Base-by-base conservation (phyloP, 2,329 filamentous ascomycete genomes). In the Pseudogymnoascus sp. region DNA sequence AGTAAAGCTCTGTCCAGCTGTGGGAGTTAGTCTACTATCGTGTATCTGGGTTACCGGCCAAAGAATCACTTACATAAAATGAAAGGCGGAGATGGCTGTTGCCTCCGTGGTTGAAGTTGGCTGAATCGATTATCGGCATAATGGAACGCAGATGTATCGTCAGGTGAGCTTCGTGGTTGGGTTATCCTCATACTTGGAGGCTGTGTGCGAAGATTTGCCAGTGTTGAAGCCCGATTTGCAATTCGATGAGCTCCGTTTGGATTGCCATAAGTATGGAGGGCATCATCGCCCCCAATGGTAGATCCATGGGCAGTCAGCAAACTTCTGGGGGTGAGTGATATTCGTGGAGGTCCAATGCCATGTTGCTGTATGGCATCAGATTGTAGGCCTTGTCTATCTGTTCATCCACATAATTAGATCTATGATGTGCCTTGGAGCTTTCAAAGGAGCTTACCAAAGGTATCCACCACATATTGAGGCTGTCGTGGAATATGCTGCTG, bases 11-110 rank as follows among this genome's bases (percentile, higher is more conserved):
- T 51, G 51, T 14, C 51, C 51, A 16, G 51, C 51, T 57, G 16
- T 19, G n/a, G 3, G 11, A 19, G 28, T 57, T 34, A 57, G 51
- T 36, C 11, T 34, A 36, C 16, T 3, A 4, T 19, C n/a, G 3
- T 54, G 14, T 7, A 31, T 4, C 23, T 6, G 3, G 23, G 10
- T 51, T 62, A 34, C 3, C 3, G 36, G 19, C 23, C 4, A 16
- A 19, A 34, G 16, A 51, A 39, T 34, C 11, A 67, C 68, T 68
- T 66, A 74, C 72, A 69, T 2, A 71, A 60, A 25, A 69, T 71
- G 60, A 71, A 71, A 11, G 72, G 71, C 3, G 70, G 69, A 21
- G 70, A 72, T 37, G 70, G 54, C 37, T 73, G 71, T 36, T 71
- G 70, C 19, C 60, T 68, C 28, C 66, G 69, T 8, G 65, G 67